Evolutionary conservation across 768 basidiomycete species (phyloP).

Genomic region (Cystobasidium onofrii): DNA sequence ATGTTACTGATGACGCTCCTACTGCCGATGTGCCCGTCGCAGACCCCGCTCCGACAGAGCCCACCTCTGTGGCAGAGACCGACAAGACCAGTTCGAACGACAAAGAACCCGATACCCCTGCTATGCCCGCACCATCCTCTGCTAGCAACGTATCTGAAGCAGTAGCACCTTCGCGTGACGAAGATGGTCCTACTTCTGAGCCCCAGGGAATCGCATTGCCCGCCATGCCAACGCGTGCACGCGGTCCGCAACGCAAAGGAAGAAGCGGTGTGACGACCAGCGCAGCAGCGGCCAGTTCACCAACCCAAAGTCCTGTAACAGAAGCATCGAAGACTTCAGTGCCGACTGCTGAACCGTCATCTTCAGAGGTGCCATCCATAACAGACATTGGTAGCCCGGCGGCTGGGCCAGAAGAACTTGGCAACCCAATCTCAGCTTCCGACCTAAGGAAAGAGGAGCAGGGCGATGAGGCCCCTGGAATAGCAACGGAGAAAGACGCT

Average conservation of each 20-base stretch:
- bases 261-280: neutral
- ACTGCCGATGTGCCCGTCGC: neutral
- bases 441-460: neutral
- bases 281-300: neutral
- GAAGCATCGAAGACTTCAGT: neutral
- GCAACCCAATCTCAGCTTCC: neutral
- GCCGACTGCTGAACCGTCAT: neutral
- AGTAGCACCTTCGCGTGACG: neutral
- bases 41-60: neutral
- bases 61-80: neutral
- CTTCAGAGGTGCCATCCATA: neutral
- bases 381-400: constrained; percentile 3
- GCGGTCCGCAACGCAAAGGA: constrained; percentile 19
- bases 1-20: neutral
- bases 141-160: neutral
- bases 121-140: neutral
- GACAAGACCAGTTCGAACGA: neutral
- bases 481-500: neutral
- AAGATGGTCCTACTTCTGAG: neutral
- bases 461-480: neutral
- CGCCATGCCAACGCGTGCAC: constrained; percentile 25
- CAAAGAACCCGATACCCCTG: neutral
- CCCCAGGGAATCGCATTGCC: neutral
- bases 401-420: neutral
- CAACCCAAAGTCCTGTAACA: neutral